These are phyloP conservation scores for Keithomyces neogunnii DNA, from an alignment of 2,329 filamentous ascomycete species.

Conservation along the genomic window DNA sequence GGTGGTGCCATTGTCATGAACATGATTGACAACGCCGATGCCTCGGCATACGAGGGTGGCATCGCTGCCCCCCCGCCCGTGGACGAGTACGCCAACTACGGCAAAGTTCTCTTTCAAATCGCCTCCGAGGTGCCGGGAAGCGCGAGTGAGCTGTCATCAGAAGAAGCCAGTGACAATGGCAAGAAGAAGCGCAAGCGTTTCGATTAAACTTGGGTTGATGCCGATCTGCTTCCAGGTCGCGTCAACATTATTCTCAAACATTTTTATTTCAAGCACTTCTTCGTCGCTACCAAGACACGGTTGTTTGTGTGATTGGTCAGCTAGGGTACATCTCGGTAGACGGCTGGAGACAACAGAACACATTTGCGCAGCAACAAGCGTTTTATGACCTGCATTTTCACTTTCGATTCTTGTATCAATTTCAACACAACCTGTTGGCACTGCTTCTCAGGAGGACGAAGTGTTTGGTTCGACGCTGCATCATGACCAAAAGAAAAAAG, in stretches of 20 bases:
- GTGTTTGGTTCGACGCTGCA: slow-evolving; percentile 13
- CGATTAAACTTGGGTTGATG: slow-evolving; percentile 34
- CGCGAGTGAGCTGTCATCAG: slow-evolving; percentile 48
- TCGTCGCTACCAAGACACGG: background rate
- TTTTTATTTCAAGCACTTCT: slow-evolving; percentile 5
- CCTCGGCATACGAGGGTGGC: slow-evolving; percentile 31
- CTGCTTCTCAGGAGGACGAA: slow-evolving; percentile 17
- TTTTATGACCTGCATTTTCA: slow-evolving; percentile 30
- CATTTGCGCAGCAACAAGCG: slow-evolving; percentile 25
- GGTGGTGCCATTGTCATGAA: slow-evolving; percentile 87
- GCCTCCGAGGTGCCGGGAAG: slow-evolving; percentile 65
- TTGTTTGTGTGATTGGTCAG: slow-evolving; percentile 13
- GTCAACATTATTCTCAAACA: slow-evolving; percentile 5
- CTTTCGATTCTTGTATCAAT: slow-evolving; percentile 37
- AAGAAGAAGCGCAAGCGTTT: slow-evolving; percentile 68
- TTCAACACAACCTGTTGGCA: slow-evolving; percentile 22
- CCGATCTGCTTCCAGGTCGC: background rate
- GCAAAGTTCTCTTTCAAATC: slow-evolving; percentile 75
- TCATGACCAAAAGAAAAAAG: slow-evolving; percentile 21
- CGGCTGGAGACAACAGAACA: slow-evolving; percentile 21
- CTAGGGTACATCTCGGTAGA: slow-evolving; percentile 25
- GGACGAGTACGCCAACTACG: slow-evolving; percentile 60
- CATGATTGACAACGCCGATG: slow-evolving; percentile 65
- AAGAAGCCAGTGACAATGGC: slow-evolving; percentile 39
- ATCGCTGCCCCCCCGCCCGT: slow-evolving; percentile 36